Conservation (phyloP, 2,329 filamentous ascomycete genomes). For the Zymoseptoria passerinii region DNA sequence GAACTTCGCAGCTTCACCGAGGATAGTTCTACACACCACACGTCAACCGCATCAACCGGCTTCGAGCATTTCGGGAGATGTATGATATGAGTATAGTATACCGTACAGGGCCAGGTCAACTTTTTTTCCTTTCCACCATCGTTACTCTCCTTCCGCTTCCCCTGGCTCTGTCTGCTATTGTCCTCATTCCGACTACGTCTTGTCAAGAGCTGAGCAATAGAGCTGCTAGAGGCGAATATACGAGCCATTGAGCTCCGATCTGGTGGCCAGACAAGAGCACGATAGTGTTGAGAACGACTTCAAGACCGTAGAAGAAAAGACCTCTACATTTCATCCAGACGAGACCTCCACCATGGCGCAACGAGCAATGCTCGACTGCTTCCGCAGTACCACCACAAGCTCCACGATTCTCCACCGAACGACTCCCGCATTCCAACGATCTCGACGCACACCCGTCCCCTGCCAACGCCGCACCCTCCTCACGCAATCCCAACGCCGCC, state of each 20-base stretch:
- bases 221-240: background rate
- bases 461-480: conserved; percentile 17
- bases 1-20: conserved; percentile 1
- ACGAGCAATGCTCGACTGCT: conserved; percentile 10
- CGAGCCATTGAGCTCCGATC: background rate
- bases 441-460: background rate
- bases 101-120: no score
- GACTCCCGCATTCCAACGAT: conserved; percentile 4
- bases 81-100: background rate
- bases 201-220: background rate
- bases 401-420: conserved; percentile 5
- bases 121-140: background rate
- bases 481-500: conserved; percentile 20
- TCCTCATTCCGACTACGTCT: background rate
- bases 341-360: conserved; percentile 9
- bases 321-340: background rate
- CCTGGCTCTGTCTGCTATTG: background rate
- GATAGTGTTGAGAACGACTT: background rate
- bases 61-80: background rate
- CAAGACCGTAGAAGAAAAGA: background rate
- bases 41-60: background rate
- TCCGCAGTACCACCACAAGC: background rate
- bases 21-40: conserved; percentile 5
- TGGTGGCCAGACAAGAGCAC: background rate
- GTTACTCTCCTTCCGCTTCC: background rate